Evolutionary conservation across 148 eudicot genomes (phyloP).

Genomic region (Persicaria maculosa): DNA sequence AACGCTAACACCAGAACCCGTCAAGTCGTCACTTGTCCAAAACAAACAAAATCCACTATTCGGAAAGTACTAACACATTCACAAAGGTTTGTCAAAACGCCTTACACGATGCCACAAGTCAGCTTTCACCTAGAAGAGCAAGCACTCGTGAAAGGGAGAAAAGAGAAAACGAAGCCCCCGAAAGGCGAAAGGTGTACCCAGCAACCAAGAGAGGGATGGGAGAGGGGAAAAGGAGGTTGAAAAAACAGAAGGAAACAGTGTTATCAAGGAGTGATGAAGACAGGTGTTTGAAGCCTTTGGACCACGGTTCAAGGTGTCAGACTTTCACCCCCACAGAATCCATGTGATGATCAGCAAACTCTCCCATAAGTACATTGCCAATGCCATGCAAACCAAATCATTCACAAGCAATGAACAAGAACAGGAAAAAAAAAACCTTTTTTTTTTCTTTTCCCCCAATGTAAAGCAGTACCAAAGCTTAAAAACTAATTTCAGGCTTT

Average conservation of each 20-base stretch:
- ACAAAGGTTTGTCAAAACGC: too few relatives aligned
- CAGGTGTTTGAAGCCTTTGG: neutral
- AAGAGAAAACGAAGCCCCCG: neutral
- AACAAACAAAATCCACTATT: neutral
- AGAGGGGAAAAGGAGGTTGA: conserved; percentile 4
- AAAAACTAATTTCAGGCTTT: conserved; percentile 10
- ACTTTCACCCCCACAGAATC: neutral
- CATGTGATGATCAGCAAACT: conserved; percentile 6
- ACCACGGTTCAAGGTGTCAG: conserved; percentile 6
- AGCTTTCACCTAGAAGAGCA: neutral
- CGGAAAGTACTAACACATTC: neutral
- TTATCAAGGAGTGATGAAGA: conserved; percentile 1
- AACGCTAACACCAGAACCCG: neutral
- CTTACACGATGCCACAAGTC: neutral
- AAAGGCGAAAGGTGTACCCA: neutral
- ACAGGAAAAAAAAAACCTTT: neutral
- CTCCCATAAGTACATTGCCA: neutral
- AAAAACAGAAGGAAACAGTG: neutral
- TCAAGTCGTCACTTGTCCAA: neutral
- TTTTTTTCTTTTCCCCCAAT: neutral
- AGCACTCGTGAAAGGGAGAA: neutral
- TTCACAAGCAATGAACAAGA: neutral
- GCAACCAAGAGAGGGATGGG: conserved; percentile 8
- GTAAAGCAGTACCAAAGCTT: neutral
- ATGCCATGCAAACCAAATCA: conserved; percentile 8